Conservation (phyloP, 2,329 filamentous ascomycete species). For the Xylariaceae sp. region DNA sequence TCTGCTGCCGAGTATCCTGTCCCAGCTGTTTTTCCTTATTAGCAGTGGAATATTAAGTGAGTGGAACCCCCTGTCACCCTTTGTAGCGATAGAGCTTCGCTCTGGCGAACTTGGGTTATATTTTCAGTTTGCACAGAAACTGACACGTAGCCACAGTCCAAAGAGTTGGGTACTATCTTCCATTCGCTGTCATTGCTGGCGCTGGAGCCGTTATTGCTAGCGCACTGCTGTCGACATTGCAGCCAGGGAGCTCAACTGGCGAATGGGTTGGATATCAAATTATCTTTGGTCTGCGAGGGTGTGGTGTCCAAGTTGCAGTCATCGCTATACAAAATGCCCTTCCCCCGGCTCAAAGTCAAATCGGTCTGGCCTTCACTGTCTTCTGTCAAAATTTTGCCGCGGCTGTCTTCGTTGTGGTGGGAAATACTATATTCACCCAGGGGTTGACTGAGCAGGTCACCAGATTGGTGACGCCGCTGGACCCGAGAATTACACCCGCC, state of each 20-base stretch:
- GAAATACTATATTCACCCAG: slow-evolving; percentile 30
- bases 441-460: slow-evolving; percentile 21
- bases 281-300: slow-evolving; percentile 26
- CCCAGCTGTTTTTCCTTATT: slow-evolving; percentile 57
- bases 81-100: no score
- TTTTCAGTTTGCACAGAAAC: neutral
- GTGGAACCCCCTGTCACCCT: neutral
- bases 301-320: slow-evolving; percentile 27
- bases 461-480: slow-evolving; percentile 10
- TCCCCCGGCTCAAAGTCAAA: slow-evolving; percentile 23
- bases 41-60: slow-evolving; percentile 34
- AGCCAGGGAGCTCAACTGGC: slow-evolving; percentile 21
- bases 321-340: slow-evolving; percentile 30
- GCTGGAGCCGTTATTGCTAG: slow-evolving; percentile 21
- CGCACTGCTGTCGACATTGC: slow-evolving; percentile 30
- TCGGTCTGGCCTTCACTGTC: slow-evolving; percentile 28
- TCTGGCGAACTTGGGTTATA: no score
- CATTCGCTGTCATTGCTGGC: slow-evolving; percentile 25
- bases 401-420: slow-evolving; percentile 29
- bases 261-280: slow-evolving; percentile 32
- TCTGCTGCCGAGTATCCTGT: slow-evolving; percentile 30
- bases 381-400: slow-evolving; percentile 29
- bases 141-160: slow-evolving; percentile 19
- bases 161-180: slow-evolving; percentile 29
- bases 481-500: slow-evolving; percentile 24